Conservation (phyloP, 495 filamentous ascomycete genomes). For the Trichoderma parareesei region DNA sequence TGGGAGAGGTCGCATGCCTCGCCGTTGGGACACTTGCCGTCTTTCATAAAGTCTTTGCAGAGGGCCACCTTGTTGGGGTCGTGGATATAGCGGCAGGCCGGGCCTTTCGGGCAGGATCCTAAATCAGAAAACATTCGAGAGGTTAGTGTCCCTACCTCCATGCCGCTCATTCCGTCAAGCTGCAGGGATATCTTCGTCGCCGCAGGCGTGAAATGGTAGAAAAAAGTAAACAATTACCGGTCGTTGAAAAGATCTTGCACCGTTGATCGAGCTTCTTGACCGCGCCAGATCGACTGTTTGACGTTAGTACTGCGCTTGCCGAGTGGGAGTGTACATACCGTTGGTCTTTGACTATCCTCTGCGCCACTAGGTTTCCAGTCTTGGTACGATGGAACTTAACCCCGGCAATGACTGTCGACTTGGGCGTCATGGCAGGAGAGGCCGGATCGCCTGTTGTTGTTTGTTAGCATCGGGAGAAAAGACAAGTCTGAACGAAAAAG, state of each 20-base stretch:
- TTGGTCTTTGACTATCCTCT: conserved; percentile 57
- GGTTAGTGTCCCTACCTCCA: neutral
- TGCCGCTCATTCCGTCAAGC: neutral
- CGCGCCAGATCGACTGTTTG: conserved; percentile 31
- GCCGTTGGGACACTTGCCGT: conserved; percentile 70
- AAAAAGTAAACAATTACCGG: conserved; percentile 59
- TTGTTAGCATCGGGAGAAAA: neutral
- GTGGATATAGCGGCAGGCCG: conserved; percentile 73
- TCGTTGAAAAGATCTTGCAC: conserved; percentile 85
- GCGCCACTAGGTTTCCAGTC: conserved; percentile 80
- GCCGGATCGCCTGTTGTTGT: conserved; percentile 55
- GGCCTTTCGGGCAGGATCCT: conserved; percentile 79
- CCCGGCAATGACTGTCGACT: conserved; percentile 66
- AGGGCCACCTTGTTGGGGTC: conserved; percentile 83
- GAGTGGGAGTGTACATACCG: conserved; percentile 43
- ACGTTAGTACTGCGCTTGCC: conserved; percentile 20
- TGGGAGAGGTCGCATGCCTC: conserved; percentile 89
- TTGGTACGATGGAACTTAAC: conserved; percentile 86
- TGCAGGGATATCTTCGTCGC: conserved; percentile 20
- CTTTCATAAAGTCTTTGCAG: conserved; percentile 78
- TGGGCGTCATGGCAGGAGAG: conserved; percentile 59
- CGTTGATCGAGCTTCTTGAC: conserved; percentile 66
- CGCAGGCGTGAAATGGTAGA: neutral
- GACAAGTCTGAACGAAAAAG: no score
- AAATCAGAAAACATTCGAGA: conserved; percentile 21